Evolutionary conservation across 2,329 filamentous ascomycete species (phyloP).

Genomic region (Atkinsonella texensis): DNA sequence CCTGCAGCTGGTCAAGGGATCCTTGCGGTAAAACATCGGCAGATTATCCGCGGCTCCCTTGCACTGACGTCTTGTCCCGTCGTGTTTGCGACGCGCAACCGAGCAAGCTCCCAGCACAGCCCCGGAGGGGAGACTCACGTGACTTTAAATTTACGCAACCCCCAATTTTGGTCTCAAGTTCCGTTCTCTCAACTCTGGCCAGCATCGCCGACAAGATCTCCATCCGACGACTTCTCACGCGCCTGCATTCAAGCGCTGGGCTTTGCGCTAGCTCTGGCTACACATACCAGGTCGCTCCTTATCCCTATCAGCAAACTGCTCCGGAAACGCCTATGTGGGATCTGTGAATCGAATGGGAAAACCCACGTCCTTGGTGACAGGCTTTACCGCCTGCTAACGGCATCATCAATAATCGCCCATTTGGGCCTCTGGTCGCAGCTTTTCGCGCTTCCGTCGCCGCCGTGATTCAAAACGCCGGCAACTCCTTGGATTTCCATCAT

Average conservation of each 20-base stretch:
- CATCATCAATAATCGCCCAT: constrained; percentile 11
- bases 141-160: constrained; percentile 30
- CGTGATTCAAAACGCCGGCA: not conserved
- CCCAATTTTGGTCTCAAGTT: constrained; percentile 19
- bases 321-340: constrained; percentile 4
- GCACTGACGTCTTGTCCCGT: not conserved
- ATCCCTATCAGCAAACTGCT: not conserved
- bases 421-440: not conserved
- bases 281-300: not conserved
- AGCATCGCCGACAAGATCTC: constrained; percentile 14
- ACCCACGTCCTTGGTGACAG: constrained; percentile 31
- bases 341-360: constrained; percentile 33
- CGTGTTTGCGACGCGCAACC: constrained; percentile 1
- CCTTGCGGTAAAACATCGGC: constrained; percentile 2
- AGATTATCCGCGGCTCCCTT: not conserved
- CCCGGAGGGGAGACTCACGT: constrained; percentile 21
- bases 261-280: constrained; percentile 4
- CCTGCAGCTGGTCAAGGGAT: not conserved
- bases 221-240: constrained; percentile 8
- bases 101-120: not conserved
- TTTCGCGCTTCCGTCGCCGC: constrained; percentile 6
- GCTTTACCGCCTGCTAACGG: constrained; percentile 36
- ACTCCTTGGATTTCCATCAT: constrained; percentile 21
- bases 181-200: constrained; percentile 16
- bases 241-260: constrained; percentile 12